Conservation (phyloP, 352 stramenopile species). For the Globisporangium viniferum region DNA sequence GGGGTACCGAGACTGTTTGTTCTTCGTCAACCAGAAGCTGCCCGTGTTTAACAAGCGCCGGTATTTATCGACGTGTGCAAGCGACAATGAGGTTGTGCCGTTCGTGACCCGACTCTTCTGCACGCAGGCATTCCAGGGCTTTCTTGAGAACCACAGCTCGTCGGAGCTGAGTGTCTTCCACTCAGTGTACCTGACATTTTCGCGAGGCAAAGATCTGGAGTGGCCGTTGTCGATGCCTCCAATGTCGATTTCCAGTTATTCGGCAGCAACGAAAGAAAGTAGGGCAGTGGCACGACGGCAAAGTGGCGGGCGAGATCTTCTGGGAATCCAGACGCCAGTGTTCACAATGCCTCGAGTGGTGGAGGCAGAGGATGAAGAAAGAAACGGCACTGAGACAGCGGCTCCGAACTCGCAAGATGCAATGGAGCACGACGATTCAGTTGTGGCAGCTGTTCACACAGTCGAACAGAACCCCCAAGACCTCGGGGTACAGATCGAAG, state of each 20-base stretch:
- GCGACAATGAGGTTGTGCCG: constrained; percentile 59
- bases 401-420: constrained; percentile 19
- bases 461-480: background rate
- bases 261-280: background rate
- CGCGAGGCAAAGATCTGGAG: constrained; percentile 50
- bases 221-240: constrained; percentile 38
- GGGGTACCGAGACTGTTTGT: constrained; percentile 82
- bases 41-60: constrained; percentile 87
- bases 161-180: constrained; percentile 76
- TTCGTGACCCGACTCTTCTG: constrained; percentile 67
- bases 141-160: constrained; percentile 75
- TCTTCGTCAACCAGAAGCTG: constrained; percentile 84
- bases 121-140: constrained; percentile 77
- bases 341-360: constrained; percentile 16
- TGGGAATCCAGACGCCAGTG: constrained; percentile 21
- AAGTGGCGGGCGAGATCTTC: background rate
- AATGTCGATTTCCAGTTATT: constrained; percentile 21
- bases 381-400: background rate
- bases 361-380: background rate
- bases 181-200: constrained; percentile 64
- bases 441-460: background rate
- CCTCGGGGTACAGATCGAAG: constrained; percentile 34
- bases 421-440: constrained; percentile 14
- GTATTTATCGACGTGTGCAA: constrained; percentile 60
- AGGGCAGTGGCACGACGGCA: background rate